Conservation (phyloP, 2,329 filamentous ascomycete species). For the Ophiocordyceps australis region DNA sequence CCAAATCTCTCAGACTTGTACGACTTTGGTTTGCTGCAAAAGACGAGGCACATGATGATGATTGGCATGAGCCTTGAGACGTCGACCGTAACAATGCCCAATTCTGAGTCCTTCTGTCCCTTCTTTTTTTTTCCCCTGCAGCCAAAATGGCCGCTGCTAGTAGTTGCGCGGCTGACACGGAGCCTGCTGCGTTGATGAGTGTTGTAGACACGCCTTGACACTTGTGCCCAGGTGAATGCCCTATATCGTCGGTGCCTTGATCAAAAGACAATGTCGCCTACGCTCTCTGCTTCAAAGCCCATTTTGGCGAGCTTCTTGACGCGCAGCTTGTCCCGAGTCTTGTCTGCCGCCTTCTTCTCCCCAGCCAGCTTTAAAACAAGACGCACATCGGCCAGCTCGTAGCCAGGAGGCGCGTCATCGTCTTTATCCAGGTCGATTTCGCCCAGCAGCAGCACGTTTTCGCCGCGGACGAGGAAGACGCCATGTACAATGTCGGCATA, state of each 20-base stretch:
- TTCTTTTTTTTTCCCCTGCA: too few species aligned
- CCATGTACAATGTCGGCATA: conserved; percentile 78
- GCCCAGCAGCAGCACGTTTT: conserved; percentile 90
- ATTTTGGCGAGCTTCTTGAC: conserved; percentile 54
- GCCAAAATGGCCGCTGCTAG: too few species aligned
- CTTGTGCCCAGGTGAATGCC: too few species aligned
- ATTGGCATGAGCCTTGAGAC: too few species aligned
- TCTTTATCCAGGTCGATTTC: conserved; percentile 96
- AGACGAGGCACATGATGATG: too few species aligned
- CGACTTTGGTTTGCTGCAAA: too few species aligned
- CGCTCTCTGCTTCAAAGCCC: conserved; percentile 77
- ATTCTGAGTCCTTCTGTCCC: too few species aligned
- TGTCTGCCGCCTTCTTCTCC: conserved; percentile 50
- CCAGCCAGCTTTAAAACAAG: conserved; percentile 58
- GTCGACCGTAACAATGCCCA: too few species aligned
- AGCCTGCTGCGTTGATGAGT: too few species aligned
- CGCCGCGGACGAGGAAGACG: conserved; percentile 80
- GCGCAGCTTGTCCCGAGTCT: conserved; percentile 54
- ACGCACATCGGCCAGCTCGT: conserved; percentile 44
- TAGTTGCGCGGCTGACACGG: too few species aligned
- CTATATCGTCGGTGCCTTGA: conserved; percentile 1
- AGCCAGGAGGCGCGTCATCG: conserved; percentile 66
- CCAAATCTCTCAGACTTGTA: too few species aligned
- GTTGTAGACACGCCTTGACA: too few species aligned
- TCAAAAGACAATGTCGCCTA: conserved; percentile 53